These are phyloP conservation scores for Trichoderma arundinaceum DNA, from an alignment of 2,329 filamentous ascomycete species.

Conservation along the genomic window DNA sequence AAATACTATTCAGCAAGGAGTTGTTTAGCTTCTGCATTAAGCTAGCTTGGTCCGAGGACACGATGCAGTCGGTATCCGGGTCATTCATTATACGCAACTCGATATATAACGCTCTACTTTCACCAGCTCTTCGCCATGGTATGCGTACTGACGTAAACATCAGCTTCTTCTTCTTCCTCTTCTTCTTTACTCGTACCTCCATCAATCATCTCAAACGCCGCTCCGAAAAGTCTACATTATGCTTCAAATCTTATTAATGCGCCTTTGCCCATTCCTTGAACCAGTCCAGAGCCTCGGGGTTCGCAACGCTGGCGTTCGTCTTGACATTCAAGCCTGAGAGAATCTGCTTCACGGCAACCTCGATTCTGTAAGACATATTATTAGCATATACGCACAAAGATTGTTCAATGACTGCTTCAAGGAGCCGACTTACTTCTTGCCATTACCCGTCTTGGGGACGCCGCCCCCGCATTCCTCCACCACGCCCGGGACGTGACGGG, in stretches of 20 bases:
- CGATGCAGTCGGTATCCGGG: not conserved
- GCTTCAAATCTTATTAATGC: constrained; percentile 44
- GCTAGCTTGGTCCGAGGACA: not conserved
- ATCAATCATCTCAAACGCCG: too few relatives aligned
- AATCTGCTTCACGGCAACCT: constrained; percentile 96
- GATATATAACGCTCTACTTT: not conserved
- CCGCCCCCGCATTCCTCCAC: constrained; percentile 79
- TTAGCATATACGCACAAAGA: not conserved
- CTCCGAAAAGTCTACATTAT: too few relatives aligned
- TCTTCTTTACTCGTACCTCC: too few relatives aligned
- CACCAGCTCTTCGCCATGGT: not conserved
- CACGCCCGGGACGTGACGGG: constrained; percentile 84
- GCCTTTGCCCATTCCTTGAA: constrained; percentile 76
- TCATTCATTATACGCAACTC: not conserved
- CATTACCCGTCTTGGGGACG: constrained; percentile 90
- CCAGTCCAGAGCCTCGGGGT: constrained; percentile 86
- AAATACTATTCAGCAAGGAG: not conserved
- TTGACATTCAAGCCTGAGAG: constrained; percentile 85
- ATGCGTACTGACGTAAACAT: not conserved
- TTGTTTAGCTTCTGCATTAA: not conserved
- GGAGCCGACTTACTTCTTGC: constrained; percentile 77
- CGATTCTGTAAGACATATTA: constrained; percentile 63
- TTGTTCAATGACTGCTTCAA: not conserved
- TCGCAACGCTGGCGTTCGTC: constrained; percentile 91
- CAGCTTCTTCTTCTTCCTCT: too few relatives aligned